Evolutionary conservation across 2,329 filamentous ascomycete species (phyloP), one percentile per base, ranked within the genome.

Genomic region (Ceratocystiopsis brevicomis): DNA sequence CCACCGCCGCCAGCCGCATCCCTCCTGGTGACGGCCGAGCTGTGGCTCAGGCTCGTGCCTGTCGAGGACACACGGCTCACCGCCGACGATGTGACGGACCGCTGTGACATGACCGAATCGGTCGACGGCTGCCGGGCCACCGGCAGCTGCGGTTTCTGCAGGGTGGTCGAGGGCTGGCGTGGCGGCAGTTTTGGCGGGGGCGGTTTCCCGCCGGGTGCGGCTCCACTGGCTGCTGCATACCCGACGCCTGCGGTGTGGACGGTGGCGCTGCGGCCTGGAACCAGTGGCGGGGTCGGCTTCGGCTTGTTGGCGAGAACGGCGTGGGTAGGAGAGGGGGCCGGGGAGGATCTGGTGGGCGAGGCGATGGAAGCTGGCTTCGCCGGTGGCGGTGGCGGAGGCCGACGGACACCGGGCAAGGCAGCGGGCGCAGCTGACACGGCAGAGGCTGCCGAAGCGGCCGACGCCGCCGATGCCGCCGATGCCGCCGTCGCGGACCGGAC

Each of bases 31-130:
- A 32, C 17, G 4, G 39, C 56, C 1, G 69, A 68, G 10, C 61
- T 58, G 39, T 61, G 58, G 50, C 66, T 75, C 0, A 61, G 58
- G 50, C 66, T 75, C 0, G 68, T 65, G 18, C 60, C 61, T 2
- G 70, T 71, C 6, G 19, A 21, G 10, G 64, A 67, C 3, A 60
- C 59, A 6, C 59, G 59, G 33, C 61, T 64, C 37, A 71, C 49
- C 1, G 62, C 65, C 4, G 74, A 77, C 4, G 74, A 77, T 15
- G 70, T 53, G 12, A 62, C 63, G 8, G 73, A 78, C 36, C 65
- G 58, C 45, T 68, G 60, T 3, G 73, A 77, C 13, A 66, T 52
- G 30, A 72, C 71, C 3, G 74, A 78, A 0, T 73, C 69, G 37
- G 68, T 67, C 16, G 75, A 78, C 40, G 63, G 68, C 44, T 69